Percentiles rank a stretch among this genome's conserved stretches.
phyloP scores from a whole-genome alignment of 495 filamentous ascomycete species.

The Hypoxylon rickii region DNA sequence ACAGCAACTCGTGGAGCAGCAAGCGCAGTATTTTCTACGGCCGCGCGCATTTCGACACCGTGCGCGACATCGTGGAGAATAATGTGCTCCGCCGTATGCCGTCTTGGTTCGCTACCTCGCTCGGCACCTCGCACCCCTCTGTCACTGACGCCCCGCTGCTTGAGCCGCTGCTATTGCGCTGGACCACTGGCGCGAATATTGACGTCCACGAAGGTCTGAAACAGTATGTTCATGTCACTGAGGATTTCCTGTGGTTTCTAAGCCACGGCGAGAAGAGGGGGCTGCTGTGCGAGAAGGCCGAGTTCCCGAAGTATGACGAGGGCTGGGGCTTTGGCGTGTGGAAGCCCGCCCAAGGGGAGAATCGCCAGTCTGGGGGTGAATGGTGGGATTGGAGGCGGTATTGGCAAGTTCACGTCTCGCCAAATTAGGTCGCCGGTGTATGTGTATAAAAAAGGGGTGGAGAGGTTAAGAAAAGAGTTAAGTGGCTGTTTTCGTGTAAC shows the following conservation, averaged over 20 bases:
- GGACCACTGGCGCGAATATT: slow-evolving; percentile 53
- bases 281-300: slow-evolving; percentile 43
- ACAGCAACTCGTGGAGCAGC: slow-evolving; percentile 58
- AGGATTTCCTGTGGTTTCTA: slow-evolving; percentile 52
- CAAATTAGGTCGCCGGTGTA: no score
- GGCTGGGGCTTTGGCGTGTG: slow-evolving; percentile 43
- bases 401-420: slow-evolving; percentile 49
- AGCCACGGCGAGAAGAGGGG: slow-evolving; percentile 36
- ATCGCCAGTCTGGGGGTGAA: slow-evolving; percentile 12
- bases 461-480: no score
- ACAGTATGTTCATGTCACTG: slow-evolving; percentile 51
- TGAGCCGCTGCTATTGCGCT: slow-evolving; percentile 51
- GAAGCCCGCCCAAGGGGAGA: slow-evolving; percentile 43
- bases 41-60: slow-evolving; percentile 56
- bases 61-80: slow-evolving; percentile 50
- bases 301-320: slow-evolving; percentile 44
- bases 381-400: slow-evolving; percentile 47
- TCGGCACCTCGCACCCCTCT: slow-evolving; percentile 56
- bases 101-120: slow-evolving; percentile 57
- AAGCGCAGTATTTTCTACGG: slow-evolving; percentile 52
- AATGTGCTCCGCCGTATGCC: slow-evolving; percentile 41
- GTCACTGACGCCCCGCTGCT: slow-evolving; percentile 60
- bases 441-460: no score
- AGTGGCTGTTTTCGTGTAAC: no score
- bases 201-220: slow-evolving; percentile 46